Evolutionary conservation across 768 basidiomycete genomes (phyloP).

Genomic region (Guyanaporus albipodus): DNA sequence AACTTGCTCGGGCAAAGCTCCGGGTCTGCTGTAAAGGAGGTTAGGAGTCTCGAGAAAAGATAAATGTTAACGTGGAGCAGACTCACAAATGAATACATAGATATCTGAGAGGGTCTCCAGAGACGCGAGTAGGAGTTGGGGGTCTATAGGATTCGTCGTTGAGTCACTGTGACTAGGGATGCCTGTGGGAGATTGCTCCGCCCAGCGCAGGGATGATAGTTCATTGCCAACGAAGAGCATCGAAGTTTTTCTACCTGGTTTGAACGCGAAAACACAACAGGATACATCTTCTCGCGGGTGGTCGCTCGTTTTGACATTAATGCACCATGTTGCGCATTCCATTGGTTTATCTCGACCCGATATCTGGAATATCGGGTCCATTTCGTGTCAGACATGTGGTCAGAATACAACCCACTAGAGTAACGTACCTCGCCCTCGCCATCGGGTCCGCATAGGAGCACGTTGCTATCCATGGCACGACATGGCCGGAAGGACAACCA

Average conservation of each 20-base stretch:
- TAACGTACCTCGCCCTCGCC: conserved; percentile 4
- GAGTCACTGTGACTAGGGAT: neutral
- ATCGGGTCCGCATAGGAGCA: conserved; percentile 2
- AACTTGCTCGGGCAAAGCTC: conserved; percentile 21
- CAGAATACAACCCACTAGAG: neutral
- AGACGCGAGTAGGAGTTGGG: conserved; percentile 41
- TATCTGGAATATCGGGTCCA: neutral
- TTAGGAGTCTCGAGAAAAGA: neutral
- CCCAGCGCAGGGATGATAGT: conserved; percentile 35
- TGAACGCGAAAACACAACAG: conserved; percentile 42
- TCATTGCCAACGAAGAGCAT: conserved; percentile 35
- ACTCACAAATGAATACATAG: conserved; percentile 37
- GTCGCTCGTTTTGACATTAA: conserved; percentile 1
- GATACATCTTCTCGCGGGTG: conserved; percentile 19
- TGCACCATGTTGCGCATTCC: conserved; percentile 16
- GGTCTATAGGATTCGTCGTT: conserved; percentile 29
- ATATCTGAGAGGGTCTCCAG: conserved; percentile 37
- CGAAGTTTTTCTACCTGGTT: conserved; percentile 34
- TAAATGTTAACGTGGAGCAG: neutral
- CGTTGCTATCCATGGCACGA: neutral
- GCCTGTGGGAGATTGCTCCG: conserved; percentile 39
- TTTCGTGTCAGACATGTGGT: neutral
- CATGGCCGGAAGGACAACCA: conserved; percentile 1
- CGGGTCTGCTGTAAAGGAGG: conserved; percentile 24
- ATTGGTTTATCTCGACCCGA: neutral